Base-by-base conservation (phyloP, 345 rosid species). In the Cardamine occulta region DNA sequence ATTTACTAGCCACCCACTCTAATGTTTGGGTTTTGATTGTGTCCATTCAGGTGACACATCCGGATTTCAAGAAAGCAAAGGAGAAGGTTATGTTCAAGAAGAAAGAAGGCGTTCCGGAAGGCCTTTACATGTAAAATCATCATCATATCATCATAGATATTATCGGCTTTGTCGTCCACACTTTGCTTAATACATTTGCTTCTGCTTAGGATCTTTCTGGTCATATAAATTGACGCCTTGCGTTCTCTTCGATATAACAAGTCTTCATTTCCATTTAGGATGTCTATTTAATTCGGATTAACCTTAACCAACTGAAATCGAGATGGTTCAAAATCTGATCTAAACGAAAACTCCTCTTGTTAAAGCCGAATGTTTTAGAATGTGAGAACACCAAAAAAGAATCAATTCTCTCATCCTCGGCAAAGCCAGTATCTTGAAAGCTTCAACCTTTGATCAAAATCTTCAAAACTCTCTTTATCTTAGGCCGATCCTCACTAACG, bases 81-180 rank as follows among this genome's bases (percentile, higher is more conserved):
- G 99, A 96, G 58, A 96, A 91, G 89, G 98, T 96, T 75, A 93
- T 93, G 99, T 91, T 84, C 88, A 96, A 96, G 88, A 96, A 93
- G 95, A 93, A 93, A 63, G 99, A 96, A 84, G 99, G 99, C 48
- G 97, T 96, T 21, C 99, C 98, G 4, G 99, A 96, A 85, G 99
- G 98, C 45, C 93, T 96, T 39, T 96, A 93, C 73, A 88, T 96
- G 96, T 93, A 84, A 87, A 59, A 57, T 24, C 17, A 35, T 51
- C 40, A 65, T 54, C 8, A 6, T 39, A 29, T 14, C 49, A 1
- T 61, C 24, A 21, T 21, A 1, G 23, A 21, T 21, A 21, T 21
- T 1, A 21, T 21, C 23, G 23, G 23, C 23, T 21, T 21, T 21
- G 23, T 26, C 67, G 6, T 26, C 67, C 13, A 19, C 19, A 56